These are phyloP conservation scores for Mycocentrospora acerina DNA, from an alignment of 2,329 filamentous ascomycete species.

Conservation along the genomic window DNA sequence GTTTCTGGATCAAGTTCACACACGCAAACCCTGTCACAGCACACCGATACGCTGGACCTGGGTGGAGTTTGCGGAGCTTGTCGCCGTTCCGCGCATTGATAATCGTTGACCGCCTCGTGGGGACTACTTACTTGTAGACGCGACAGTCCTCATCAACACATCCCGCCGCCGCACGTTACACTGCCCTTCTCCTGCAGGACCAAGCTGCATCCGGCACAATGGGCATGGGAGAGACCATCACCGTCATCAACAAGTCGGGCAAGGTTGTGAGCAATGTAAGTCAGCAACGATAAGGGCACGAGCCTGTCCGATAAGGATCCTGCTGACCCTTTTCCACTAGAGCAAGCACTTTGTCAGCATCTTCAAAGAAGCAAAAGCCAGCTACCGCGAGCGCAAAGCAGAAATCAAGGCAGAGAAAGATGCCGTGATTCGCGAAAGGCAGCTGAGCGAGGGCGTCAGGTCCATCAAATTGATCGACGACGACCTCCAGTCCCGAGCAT, in stretches of 20 bases:
- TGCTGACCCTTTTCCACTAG: conserved; percentile 52
- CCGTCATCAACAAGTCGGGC: conserved; percentile 86
- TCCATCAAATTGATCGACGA: conserved; percentile 49
- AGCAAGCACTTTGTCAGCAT: conserved; percentile 87
- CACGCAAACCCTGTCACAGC: conserved; percentile 9
- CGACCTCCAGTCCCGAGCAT: conserved; percentile 34
- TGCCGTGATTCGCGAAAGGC: conserved; percentile 57
- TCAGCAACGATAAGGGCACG: conserved; percentile 21
- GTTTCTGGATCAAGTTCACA: not conserved
- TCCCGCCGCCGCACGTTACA: conserved; percentile 21
- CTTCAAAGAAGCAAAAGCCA: conserved; percentile 87
- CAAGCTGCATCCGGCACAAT: conserved; percentile 22
- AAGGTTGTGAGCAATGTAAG: conserved; percentile 87
- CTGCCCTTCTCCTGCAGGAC: conserved; percentile 23
- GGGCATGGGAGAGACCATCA: conserved; percentile 70
- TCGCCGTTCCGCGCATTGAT: conserved; percentile 31
- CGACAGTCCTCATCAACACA: not conserved
- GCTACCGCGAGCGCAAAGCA: conserved; percentile 85
- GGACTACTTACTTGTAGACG: conserved; percentile 6
- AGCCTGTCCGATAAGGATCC: conserved; percentile 7
- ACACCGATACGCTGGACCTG: conserved; percentile 12
- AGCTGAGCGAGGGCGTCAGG: conserved; percentile 61
- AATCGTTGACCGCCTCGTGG: conserved; percentile 31
- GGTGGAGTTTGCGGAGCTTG: conserved; percentile 28
- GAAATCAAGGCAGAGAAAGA: conserved; percentile 73